Evolutionary conservation across 257 asterid genomes (phyloP).

Genomic region (Henckelia pumila): DNA sequence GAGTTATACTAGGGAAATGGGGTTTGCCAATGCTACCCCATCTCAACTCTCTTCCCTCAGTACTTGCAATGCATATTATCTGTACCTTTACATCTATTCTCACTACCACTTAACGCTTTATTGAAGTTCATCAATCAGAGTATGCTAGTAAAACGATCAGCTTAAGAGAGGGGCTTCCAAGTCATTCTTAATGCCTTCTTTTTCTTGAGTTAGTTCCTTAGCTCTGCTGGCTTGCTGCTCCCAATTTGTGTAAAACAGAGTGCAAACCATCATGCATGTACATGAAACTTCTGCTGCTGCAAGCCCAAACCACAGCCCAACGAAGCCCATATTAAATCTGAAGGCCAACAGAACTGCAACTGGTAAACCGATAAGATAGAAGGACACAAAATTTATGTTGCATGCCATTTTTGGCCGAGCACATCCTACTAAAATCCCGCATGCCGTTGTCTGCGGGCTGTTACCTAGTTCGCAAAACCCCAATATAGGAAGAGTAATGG

Average conservation of each 20-base stretch:
- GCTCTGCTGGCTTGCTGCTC: constrained; percentile 47
- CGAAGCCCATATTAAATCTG: constrained; percentile 40
- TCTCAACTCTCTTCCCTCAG: background rate
- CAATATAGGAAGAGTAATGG: constrained; percentile 45
- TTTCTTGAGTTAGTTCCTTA: constrained; percentile 40
- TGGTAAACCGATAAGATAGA: constrained; percentile 54
- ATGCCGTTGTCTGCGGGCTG: constrained; percentile 50
- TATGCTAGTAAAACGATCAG: constrained; percentile 27
- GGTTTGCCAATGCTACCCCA: constrained; percentile 20
- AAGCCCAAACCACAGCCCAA: constrained; percentile 56
- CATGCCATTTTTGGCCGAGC: constrained; percentile 45
- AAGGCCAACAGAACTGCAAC: constrained; percentile 41
- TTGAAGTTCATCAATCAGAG: constrained; percentile 21
- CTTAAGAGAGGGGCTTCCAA: constrained; percentile 40
- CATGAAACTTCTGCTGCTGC: constrained; percentile 56
- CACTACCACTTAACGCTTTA: constrained; percentile 10
- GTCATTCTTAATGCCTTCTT: constrained; percentile 27
- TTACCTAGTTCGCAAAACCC: constrained; percentile 56
- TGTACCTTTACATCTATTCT: constrained; percentile 1
- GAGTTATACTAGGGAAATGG: constrained; percentile 15
- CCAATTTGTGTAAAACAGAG: constrained; percentile 50
- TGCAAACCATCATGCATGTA: constrained; percentile 45
- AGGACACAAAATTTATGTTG: constrained; percentile 39
- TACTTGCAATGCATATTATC: background rate
- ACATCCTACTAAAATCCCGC: constrained; percentile 44